Evolutionary conservation across 495 filamentous ascomycete genomes (phyloP).

Genomic region (Oidiodendron maius): DNA sequence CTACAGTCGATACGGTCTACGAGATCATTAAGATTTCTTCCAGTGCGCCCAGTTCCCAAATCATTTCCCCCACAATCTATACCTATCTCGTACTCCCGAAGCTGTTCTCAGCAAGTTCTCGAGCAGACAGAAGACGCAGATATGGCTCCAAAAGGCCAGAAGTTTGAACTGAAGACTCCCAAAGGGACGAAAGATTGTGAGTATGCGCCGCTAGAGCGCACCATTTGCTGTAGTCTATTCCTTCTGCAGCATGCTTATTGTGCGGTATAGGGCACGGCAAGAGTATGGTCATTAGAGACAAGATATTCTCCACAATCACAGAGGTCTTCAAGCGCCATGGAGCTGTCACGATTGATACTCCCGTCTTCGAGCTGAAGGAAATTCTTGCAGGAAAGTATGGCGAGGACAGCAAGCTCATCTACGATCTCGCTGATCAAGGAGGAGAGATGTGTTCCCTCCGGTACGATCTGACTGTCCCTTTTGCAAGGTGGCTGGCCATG

Average conservation of each 20-base stretch:
- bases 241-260: neutral
- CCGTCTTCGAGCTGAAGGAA: conserved; percentile 71
- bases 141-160: conserved; percentile 31
- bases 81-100: conserved; percentile 3
- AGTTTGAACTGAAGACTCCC: conserved; percentile 43
- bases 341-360: conserved; percentile 79
- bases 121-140: conserved; percentile 7
- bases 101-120: conserved; percentile 6
- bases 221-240: neutral
- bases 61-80: conserved; percentile 3
- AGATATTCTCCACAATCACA: conserved; percentile 77
- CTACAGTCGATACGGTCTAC: conserved; percentile 16
- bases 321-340: conserved; percentile 87
- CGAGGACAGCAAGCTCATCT: conserved; percentile 87
- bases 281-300: conserved; percentile 74
- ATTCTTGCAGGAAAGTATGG: conserved; percentile 87
- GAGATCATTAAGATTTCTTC: conserved; percentile 18
- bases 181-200: conserved; percentile 42
- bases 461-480: conserved; percentile 90
- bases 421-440: conserved; percentile 80
- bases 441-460: conserved; percentile 80
- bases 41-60: neutral
- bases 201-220: neutral
- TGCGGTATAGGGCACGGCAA: conserved; percentile 49
- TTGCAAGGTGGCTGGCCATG: conserved; percentile 83